Evolutionary conservation across 208 protist genomes (phyloP), one percentile per base, ranked within the genome.

Genomic region (Histomonas meleagridis): DNA sequence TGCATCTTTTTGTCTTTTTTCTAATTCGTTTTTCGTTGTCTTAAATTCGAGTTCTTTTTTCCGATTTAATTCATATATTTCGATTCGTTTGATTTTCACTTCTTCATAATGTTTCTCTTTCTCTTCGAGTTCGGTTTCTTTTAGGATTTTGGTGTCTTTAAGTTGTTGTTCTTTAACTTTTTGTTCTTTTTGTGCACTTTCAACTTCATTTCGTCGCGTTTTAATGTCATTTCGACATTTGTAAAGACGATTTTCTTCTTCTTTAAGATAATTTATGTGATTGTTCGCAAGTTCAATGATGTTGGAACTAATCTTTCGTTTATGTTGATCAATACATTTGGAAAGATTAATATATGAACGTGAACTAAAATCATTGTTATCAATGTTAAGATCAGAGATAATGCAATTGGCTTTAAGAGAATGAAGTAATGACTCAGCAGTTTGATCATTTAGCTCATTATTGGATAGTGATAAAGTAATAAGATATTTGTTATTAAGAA

Each of bases 371-470:
- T 86, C 76, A 55, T 86, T 86, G 16, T 51, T 43, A n/a, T 40
- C n/a, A 55, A 86, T n/a, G 38, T 86, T 46, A 16, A 86, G 18
- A 86, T 86, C 76, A 38, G 40, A 43, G 38, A 86, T 86, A 38
- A 46, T 86, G 32, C 46, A 57, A 28, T 86, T 86, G 9, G 23
- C 55, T 32, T 32, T 86, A 14, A 86, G 26, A 0, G 46, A 26
- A 10, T 86, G 26, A 1, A 86, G 32, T 18, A 86, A 16, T 38
- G 76, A 26, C 4, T 32, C 18, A 38, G 76, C 76, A 18, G 76
- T 86, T 86, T 86, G 26, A 86, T 86, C 76, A 57, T 28, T 86
- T 18, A 86, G 18, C 28, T 86, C 76, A 38, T 86, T 86, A 48
- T 86, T 86, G 18, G 51, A 57, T 28, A 86, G 38, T 32, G 26